Evolutionary conservation across 768 basidiomycete species (phyloP).

Genomic region (Postia placenta): DNA sequence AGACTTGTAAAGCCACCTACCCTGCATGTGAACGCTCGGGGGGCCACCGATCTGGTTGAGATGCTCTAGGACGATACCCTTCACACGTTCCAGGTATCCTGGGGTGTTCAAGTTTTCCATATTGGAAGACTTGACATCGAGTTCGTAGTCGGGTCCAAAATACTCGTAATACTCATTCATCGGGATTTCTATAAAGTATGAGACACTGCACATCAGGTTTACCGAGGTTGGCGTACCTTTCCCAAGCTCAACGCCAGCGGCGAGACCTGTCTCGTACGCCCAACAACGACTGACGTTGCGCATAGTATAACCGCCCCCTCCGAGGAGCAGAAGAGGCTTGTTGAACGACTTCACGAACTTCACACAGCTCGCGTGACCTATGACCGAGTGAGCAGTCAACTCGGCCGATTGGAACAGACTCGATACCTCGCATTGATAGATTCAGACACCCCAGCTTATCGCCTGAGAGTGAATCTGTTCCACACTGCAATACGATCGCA

Average conservation of each 20-base stretch:
- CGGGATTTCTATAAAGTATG: conserved; percentile 67
- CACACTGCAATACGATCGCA: conserved; percentile 95
- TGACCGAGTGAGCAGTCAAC: background rate
- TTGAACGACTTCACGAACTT: conserved; percentile 96
- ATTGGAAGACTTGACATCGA: conserved; percentile 92
- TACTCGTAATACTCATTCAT: conserved; percentile 99
- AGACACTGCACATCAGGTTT: background rate
- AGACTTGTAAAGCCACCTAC: conserved; percentile 40
- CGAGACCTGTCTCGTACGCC: conserved; percentile 97
- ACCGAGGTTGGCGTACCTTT: conserved; percentile 43
- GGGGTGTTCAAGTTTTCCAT: conserved; percentile 92
- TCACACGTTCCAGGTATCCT: conserved; percentile 90
- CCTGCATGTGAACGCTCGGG: conserved; percentile 88
- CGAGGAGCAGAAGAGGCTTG: conserved; percentile 87
- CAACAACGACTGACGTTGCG: conserved; percentile 94
- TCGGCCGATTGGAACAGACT: background rate
- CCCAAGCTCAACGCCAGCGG: conserved; percentile 93
- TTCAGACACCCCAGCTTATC: conserved; percentile 96
- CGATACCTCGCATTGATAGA: conserved; percentile 84
- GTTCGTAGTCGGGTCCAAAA: conserved; percentile 94
- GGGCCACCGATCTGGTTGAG: conserved; percentile 81
- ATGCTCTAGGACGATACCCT: conserved; percentile 88
- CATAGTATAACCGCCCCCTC: conserved; percentile 98
- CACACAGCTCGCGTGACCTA: conserved; percentile 96
- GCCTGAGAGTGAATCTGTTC: conserved; percentile 93